Evolutionary conservation across 768 basidiomycete genomes (phyloP), one percentile per base, ranked within the genome.

Genomic region (Collybiopsis luxurians): DNA sequence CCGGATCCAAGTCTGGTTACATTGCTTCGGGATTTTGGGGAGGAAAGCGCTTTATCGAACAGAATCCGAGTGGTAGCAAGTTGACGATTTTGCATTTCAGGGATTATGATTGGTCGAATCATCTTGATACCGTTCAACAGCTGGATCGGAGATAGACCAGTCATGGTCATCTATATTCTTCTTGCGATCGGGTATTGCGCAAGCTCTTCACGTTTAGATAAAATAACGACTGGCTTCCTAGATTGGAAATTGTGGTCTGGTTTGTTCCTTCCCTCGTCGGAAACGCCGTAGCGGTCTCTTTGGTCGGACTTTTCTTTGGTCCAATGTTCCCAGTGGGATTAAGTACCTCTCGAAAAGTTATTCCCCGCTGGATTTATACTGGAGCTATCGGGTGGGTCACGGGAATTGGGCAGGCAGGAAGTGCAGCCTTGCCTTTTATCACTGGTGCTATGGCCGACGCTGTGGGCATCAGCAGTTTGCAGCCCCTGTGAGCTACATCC

Each of bases 311-410:
- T 9, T 68, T 90, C 23, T 73, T 92, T n/a, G 90, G 88, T 0
- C 89, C 88, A 2, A 82, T 90, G 73, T 90, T 86, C 64, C 87
- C 87, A 1, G 80, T 89, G 43, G 76, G 82, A 9, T 84, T 93
- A 82, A 89, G 87, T 64, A 81, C 88, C 43, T 73, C 86, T 1
- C 79, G 83, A 5, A 77, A 83, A 1, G 75, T 92, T 52, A 69
- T 95, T 9, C 92, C 92, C 5, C 76, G 77, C 7, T 86, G 85
- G 79, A 75, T 94, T 9, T 75, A 91, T 26, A 80, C 77, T 44
- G 82, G 79, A 23, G 77, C 83, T 11, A 83, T 87, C 34, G 86
- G 85, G 9, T 87, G 84, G 85, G 84, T 86, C 28, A 83, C 84
- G 5, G 83, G 81, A 3, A 78, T 84, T 30, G 89, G 90, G 0